Evolutionary conservation across 1,139 yeast genomes (phyloP).

Genomic region (Pneumocystis jirovecii): DNA sequence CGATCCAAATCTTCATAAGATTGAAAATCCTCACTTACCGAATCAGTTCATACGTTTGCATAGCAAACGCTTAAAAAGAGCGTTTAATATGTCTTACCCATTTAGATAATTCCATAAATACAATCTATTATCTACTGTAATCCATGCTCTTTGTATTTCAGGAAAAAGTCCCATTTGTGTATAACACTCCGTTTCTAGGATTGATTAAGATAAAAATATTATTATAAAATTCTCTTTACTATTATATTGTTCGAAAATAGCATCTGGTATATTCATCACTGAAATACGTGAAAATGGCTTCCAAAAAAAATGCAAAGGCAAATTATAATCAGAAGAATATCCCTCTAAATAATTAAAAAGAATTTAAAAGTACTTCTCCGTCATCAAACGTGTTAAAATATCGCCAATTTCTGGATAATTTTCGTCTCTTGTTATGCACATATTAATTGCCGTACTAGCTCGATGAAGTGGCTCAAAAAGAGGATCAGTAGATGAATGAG

Average conservation of each 20-base stretch:
- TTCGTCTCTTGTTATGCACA: constrained; percentile 2
- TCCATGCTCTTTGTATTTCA: constrained; percentile 75
- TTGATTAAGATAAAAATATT: background rate
- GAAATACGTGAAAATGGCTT: constrained; percentile 66
- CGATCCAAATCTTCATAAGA: constrained; percentile 73
- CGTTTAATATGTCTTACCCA: constrained; percentile 19
- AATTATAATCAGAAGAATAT: constrained; percentile 18
- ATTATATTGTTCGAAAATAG: constrained; percentile 60
- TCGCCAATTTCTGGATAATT: constrained; percentile 12
- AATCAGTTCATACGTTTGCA: background rate
- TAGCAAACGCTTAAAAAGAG: background rate
- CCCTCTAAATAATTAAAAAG: constrained; percentile 15
- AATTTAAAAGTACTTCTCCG: background rate
- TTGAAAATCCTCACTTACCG: constrained; percentile 40
- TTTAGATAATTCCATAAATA: constrained; percentile 69
- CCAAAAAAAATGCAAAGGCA: constrained; percentile 27
- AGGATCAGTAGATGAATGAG: background rate
- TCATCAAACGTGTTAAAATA: constrained; percentile 7
- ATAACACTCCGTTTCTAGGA: constrained; percentile 41
- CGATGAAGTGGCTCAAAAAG: background rate
- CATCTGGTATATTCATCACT: constrained; percentile 66
- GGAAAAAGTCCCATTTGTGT: constrained; percentile 77
- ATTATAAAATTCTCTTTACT: constrained; percentile 12
- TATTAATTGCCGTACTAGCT: background rate
- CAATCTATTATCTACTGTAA: constrained; percentile 66